Conservation (phyloP, 2,329 filamentous ascomycete genomes). For the Fusarium sp. region DNA sequence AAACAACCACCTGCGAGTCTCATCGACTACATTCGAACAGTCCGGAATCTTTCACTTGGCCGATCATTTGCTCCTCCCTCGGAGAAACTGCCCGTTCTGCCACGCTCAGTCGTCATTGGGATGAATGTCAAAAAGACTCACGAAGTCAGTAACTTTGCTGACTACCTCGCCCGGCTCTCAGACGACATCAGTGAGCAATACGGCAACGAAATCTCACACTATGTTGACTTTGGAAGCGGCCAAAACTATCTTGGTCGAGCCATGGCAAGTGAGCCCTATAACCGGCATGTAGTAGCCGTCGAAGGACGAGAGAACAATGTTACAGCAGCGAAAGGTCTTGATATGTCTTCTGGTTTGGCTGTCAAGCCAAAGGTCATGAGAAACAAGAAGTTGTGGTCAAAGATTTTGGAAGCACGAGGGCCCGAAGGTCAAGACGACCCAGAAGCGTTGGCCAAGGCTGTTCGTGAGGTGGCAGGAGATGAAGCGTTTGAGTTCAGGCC, state of each 20-base stretch:
- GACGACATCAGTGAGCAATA: conserved; percentile 70
- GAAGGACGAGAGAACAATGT: conserved; percentile 91
- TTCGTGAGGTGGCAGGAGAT: conserved; percentile 52
- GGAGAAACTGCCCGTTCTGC: conserved; percentile 67
- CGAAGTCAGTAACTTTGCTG: conserved; percentile 91
- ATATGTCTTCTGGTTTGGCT: conserved; percentile 82
- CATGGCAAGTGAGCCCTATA: conserved; percentile 86
- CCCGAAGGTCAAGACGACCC: conserved; percentile 57
- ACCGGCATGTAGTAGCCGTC: conserved; percentile 88
- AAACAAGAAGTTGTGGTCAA: conserved; percentile 84
- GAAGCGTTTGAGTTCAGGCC: conserved; percentile 62
- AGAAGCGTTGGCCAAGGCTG: conserved; percentile 50
- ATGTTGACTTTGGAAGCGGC: conserved; percentile 95
- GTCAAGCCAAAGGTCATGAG: conserved; percentile 79
- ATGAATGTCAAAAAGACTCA: conserved; percentile 98
- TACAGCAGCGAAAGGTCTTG: conserved; percentile 83
- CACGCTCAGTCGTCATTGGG: conserved; percentile 81
- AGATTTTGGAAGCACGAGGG: conserved; percentile 58
- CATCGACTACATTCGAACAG: conserved; percentile 76
- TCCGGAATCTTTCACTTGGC: conserved; percentile 76
- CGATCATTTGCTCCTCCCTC: conserved; percentile 67
- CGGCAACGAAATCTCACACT: conserved; percentile 77
- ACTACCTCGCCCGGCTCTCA: conserved; percentile 76
- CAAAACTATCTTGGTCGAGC: conserved; percentile 96
- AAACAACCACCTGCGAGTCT: conserved; percentile 67